Conservation (phyloP, 2,329 filamentous ascomycete species). For the Alternaria arbusti region DNA sequence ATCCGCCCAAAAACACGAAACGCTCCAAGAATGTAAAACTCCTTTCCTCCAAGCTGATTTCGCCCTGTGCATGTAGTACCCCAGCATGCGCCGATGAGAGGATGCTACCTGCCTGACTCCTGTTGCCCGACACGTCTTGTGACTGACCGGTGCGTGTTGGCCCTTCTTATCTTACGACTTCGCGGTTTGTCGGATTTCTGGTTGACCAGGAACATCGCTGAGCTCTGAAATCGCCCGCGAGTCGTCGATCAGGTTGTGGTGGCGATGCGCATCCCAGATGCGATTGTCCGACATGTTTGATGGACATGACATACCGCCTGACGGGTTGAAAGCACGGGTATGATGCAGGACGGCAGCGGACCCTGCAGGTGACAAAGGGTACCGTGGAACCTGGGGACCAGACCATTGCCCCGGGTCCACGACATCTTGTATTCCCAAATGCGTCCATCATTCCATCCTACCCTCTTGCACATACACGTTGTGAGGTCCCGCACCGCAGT, state of each 20-base stretch:
- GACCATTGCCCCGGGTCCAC: neutral
- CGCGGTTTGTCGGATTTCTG: neutral
- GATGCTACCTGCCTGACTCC: neutral
- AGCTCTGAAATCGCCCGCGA: neutral
- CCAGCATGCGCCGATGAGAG: neutral
- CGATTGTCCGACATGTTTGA: neutral
- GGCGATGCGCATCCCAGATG: neutral
- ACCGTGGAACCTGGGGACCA: constrained; percentile 1
- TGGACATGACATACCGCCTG: neutral
- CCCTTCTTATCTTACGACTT: neutral
- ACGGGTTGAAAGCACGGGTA: neutral
- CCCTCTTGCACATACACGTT: constrained; percentile 7
- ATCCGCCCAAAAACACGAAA: neutral
- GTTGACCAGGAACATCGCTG: neutral
- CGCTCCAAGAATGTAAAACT: neutral
- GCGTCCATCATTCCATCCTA: neutral
- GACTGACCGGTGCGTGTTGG: neutral
- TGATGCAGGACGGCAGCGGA: neutral
- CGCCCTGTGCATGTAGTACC: neutral
- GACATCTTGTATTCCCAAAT: neutral
- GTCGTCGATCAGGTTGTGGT: neutral
- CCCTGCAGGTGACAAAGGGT: constrained; percentile 1
- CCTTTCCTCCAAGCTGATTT: neutral
- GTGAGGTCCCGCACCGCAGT: constrained; percentile 3
- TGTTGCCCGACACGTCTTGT: neutral